Percentiles rank a stretch among this genome's conserved stretches.
phyloP scores from a whole-genome alignment of 306 rosid species.

The Sechiopsis laciniata region DNA sequence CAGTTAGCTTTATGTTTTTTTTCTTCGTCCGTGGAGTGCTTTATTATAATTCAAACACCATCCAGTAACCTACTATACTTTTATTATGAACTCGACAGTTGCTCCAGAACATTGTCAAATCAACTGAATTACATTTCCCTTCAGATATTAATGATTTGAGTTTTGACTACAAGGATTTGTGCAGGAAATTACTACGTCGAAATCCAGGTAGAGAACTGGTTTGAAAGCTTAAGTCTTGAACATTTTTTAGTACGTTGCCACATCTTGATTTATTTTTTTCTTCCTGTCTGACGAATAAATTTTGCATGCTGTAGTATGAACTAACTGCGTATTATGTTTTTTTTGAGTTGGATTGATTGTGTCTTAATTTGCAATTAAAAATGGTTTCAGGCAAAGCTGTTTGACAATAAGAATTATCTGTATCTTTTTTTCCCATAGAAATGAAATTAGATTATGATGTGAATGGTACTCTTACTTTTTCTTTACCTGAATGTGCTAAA shows the following conservation, averaged over 20 bases:
- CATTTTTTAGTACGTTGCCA: not conserved
- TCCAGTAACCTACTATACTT: not conserved
- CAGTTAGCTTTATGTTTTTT: conserved; percentile 11
- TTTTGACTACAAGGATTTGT: conserved; percentile 81
- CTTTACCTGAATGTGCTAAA: not conserved
- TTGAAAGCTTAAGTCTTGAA: not conserved
- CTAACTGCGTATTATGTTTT: not conserved
- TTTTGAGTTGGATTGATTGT: not conserved
- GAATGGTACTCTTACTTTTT: not conserved
- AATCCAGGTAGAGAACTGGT: conserved; percentile 61
- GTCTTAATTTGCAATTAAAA: not conserved
- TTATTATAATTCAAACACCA: not conserved
- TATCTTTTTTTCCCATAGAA: not conserved
- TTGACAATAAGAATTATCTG: not conserved
- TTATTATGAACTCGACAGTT: conserved; percentile 52
- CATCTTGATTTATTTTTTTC: no score
- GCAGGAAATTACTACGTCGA: conserved; percentile 83
- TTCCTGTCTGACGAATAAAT: not conserved
- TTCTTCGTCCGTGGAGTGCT: not conserved
- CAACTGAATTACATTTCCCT: conserved; percentile 76
- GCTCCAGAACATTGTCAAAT: conserved; percentile 85
- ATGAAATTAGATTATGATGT: not conserved
- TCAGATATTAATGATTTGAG: conserved; percentile 54
- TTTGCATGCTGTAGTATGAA: not conserved
- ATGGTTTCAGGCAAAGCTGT: not conserved